Evolutionary conservation across 2,329 filamentous ascomycete species (phyloP), one percentile per base, ranked within the genome.

Genomic region (Monilinia fructigena): DNA sequence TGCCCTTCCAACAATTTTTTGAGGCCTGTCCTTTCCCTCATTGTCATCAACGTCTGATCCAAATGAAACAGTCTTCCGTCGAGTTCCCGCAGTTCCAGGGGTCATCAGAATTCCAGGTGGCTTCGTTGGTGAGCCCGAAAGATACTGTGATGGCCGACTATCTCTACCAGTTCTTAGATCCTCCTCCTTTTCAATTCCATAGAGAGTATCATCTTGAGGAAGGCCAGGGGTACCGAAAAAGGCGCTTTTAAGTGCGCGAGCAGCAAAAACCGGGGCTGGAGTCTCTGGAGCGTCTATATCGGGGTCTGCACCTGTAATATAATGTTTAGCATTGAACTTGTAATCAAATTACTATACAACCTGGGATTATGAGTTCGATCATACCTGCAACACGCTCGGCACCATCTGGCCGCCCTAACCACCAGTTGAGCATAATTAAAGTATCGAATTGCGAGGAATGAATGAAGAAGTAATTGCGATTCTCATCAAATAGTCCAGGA

Each of bases 61-160:
- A 72, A 89, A 89, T 0, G 87, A 88, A 31, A 89, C 87, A 70
- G 85, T 86, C 74, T 89, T 89, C 54, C 85, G 82, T 63, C 84
- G 81, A 54, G 84, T 79, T 1, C 85, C 82, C 20, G 81, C 86
- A 1, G 86, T 88, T 1, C 87, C 87, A 0, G 87, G 87, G 0
- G 87, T 89, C 56, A 89, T 75, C 3, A 89, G 79, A 54, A 89
- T 89, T 1, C 87, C 85, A 11, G 70, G 63, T 31, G 73, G 74
- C 58, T 74, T 76, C 0, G 70, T 71, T 53, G 74, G 74, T 8
- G 74, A 75, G 10, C 75, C 75, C 64, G 69, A 70, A 28, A 64
- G 28, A 59, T 67, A n/a, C 76, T 76, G 65, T 70, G 70, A 11
- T 73, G 74, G 63, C 64, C 69, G 71, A 28, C 71, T 52, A n/a